These are phyloP conservation scores for Cornus suecica DNA, from an alignment of 148 eudicot genomes.

Conservation along the genomic window DNA sequence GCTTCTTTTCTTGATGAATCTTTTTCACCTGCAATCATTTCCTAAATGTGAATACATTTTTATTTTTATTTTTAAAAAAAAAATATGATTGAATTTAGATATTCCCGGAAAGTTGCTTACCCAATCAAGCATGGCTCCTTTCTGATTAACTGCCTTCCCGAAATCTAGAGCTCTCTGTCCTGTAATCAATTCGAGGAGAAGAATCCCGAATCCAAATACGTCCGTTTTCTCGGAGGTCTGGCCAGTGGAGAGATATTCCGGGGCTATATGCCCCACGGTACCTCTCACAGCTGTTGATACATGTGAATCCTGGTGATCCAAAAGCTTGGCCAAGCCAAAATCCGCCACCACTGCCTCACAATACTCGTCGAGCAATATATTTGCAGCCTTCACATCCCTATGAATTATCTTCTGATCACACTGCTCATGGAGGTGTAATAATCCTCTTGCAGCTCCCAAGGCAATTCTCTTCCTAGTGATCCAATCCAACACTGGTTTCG, in stretches of 20 bases:
- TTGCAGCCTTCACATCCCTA: constrained; percentile 75
- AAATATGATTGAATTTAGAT: not conserved
- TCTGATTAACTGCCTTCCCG: constrained; percentile 70
- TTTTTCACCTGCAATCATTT: constrained; percentile 48
- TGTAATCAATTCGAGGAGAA: constrained; percentile 69
- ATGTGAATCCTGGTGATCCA: constrained; percentile 63
- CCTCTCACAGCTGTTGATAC: constrained; percentile 74
- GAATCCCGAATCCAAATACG: constrained; percentile 74
- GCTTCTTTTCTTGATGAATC: constrained; percentile 63
- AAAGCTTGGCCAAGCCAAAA: constrained; percentile 72
- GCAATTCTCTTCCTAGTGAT: constrained; percentile 54
- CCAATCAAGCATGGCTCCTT: constrained; percentile 81
- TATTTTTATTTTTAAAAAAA: too few species aligned
- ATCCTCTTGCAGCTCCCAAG: constrained; percentile 63
- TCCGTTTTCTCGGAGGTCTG: constrained; percentile 74
- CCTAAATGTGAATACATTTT: too few species aligned
- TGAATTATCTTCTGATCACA: constrained; percentile 77
- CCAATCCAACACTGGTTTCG: constrained; percentile 65
- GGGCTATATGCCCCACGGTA: constrained; percentile 75
- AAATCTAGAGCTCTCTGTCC: constrained; percentile 81
- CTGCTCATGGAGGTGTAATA: constrained; percentile 69
- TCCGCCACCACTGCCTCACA: constrained; percentile 77
- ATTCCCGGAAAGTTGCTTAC: constrained; percentile 26
- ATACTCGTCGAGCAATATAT: constrained; percentile 57
- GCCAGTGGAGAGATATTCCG: constrained; percentile 69